Evolutionary conservation across 495 filamentous ascomycete species (phyloP), one percentile per base, ranked within the genome.

Genomic region (Paragyromitra xinjiangensis): DNA sequence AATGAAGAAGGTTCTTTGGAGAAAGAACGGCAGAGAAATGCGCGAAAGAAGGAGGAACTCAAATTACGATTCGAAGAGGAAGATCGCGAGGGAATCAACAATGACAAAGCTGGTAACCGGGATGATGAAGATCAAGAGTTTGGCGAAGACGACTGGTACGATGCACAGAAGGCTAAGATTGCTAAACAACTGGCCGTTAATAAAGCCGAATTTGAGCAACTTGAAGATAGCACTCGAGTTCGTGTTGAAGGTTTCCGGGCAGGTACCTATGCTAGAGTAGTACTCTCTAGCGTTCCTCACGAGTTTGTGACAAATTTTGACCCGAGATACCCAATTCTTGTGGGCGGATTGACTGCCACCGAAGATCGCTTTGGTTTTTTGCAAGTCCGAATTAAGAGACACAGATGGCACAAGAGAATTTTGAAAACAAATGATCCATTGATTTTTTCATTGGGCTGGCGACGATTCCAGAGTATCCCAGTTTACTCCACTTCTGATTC

Each of bases 401-500:
- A 99, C 82, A 88, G 95, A 77, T 99, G 96, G 96, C 95, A 98
- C 83, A 98, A 98, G 89, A 97, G 94, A 87, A 98, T 98, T 70
- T 86, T 99, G 75, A 99, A 99, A 85, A 97, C 93, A 19, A 97
- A 95, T 78, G 95, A 99, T 80, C 95, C 95, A 16, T 88, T 99
- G 50, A 96, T 98, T 81, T 97, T 98, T 86, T 97, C 94, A 2
- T 88, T 98, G 12, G 95, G 95, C n/a, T 99, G 95, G 95, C 88
- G 95, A 63, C 88, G 95, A 64, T 98, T 98, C 86, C 95, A 98
- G 84, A 89, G 92, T 3, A 85, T 97, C 73, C 95, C 95, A 0
- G 89, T 98, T 62, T 98, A 98, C 86, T 94, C 92, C 84, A 97
- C 95, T 40, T 96, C 92, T 24, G 96, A 98, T 84, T 94, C 91